Evolutionary conservation across 768 basidiomycete species (phyloP).

Genomic region (Tephrocybe rancida): DNA sequence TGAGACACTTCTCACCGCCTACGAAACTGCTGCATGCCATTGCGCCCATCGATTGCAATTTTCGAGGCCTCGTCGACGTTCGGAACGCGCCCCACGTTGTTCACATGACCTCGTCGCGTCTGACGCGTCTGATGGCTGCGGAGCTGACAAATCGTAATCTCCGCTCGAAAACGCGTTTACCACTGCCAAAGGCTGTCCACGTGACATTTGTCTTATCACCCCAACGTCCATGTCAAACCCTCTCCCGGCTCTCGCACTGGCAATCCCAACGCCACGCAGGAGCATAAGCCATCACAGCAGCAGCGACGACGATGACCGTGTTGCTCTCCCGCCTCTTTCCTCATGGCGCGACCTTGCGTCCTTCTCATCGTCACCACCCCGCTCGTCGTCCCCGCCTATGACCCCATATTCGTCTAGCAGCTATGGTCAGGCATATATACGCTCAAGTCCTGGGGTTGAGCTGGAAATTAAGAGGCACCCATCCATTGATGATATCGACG

Average conservation of each 20-base stretch:
- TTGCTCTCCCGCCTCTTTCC: constrained; percentile 18
- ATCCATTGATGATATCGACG: constrained; percentile 25
- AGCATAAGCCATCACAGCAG: constrained; percentile 22
- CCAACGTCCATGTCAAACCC: constrained; percentile 43
- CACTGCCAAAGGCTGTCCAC: constrained; percentile 26
- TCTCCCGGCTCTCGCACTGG: constrained; percentile 28
- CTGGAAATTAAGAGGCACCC: constrained; percentile 23
- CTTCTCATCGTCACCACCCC: constrained; percentile 34
- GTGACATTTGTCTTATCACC: constrained; percentile 49
- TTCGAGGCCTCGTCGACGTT: neutral
- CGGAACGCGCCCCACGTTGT: too few species aligned
- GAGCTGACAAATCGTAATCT: constrained; percentile 31
- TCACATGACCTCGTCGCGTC: constrained; percentile 37
- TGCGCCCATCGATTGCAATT: neutral
- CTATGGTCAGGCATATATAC: constrained; percentile 32
- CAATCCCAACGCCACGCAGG: constrained; percentile 21
- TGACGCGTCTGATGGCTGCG: constrained; percentile 26
- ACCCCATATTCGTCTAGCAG: constrained; percentile 33
- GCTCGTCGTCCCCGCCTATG: constrained; percentile 41
- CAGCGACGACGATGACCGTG: constrained; percentile 20
- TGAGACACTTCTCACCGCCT: too few species aligned
- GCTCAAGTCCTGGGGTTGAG: constrained; percentile 36
- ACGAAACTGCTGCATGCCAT: too few species aligned
- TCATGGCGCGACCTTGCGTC: constrained; percentile 21
- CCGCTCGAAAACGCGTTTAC: constrained; percentile 48